These are phyloP conservation scores for Polyplosphaeria fusca DNA, from an alignment of 495 filamentous ascomycete species.

Conservation along the genomic window DNA sequence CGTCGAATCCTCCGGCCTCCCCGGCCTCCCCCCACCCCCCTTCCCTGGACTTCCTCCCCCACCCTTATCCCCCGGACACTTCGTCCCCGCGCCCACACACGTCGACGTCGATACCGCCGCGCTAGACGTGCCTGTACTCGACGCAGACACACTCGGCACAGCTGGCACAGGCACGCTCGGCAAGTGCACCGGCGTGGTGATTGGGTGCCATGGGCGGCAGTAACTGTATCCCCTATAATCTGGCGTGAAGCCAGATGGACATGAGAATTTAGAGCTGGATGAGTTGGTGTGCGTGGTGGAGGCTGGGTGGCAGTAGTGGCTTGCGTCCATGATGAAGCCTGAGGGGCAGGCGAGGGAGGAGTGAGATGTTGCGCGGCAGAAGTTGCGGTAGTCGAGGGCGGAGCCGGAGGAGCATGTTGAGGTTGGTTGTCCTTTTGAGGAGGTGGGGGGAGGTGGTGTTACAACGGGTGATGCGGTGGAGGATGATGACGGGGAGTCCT, in stretches of 20 bases:
- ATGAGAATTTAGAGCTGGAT: background rate
- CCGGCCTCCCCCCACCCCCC: no score
- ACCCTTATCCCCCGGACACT: no score
- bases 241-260: background rate
- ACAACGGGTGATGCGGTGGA: background rate
- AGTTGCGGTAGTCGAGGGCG: constrained; percentile 1
- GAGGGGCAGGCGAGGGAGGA: constrained; percentile 1
- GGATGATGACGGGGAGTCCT: background rate
- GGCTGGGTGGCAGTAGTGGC: background rate
- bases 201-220: no score
- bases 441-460: background rate
- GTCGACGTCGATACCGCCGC: no score
- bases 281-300: background rate
- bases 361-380: background rate
- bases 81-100: no score
- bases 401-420: background rate
- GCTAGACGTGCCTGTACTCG: no score
- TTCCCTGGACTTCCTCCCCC: no score
- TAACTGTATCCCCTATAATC: background rate
- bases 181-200: no score
- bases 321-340: background rate
- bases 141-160: no score
- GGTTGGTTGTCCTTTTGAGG: background rate
- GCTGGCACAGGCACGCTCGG: no score
- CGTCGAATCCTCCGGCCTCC: no score